Base-by-base conservation (phyloP, 2,329 filamentous ascomycete species). In the Cladosporium sp. region DNA sequence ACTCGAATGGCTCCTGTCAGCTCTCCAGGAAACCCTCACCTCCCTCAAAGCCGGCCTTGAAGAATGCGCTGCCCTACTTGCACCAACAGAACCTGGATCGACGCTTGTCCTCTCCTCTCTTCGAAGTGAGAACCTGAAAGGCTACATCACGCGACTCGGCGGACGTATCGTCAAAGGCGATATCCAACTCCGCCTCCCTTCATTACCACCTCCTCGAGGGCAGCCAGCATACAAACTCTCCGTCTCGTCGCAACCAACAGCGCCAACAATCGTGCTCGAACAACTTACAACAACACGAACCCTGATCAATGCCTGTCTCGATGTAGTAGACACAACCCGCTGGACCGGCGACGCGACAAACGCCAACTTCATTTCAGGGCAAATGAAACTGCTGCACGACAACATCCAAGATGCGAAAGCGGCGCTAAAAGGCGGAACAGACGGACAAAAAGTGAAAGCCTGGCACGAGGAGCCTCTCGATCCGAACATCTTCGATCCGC, bases 81-180 rank as follows among this genome's bases (percentile, higher is more conserved):
- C 89, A 7, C 90, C 92, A 1, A 80, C 85, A 56, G 89, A 95
- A 64, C 84, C 86, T 1, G 90, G 90, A 7, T 91, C 85, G 61
- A 99, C 92, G 1, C 81, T 99, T 22, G 91, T 93, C 24, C 79
- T 99, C 58, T 93, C 88, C 55, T 95, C 91, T 12, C 80, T 86
- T 50, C 82, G 91, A 50, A 92, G 89, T 50, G 93, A 99, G 73
- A 83, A 81, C 58, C 84, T 97, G 56, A 99, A 99, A 69, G 93
- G 93, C 15, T 88, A 89, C 61, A 82, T 97, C 54, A 97, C 92
- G 1, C 83, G 93, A 48, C 83, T 95, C 30, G 93, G 93, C 34
- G 89, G 89, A n/a, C 83, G 86, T 45, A 86, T 99, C 56, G 86
- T 95, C 56, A 96, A 95, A 68, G 92, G 90, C 58, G 85, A 86